These are phyloP conservation scores for Arthroderma sp. DNA, from an alignment of 2,329 filamentous ascomycete species.

Conservation along the genomic window DNA sequence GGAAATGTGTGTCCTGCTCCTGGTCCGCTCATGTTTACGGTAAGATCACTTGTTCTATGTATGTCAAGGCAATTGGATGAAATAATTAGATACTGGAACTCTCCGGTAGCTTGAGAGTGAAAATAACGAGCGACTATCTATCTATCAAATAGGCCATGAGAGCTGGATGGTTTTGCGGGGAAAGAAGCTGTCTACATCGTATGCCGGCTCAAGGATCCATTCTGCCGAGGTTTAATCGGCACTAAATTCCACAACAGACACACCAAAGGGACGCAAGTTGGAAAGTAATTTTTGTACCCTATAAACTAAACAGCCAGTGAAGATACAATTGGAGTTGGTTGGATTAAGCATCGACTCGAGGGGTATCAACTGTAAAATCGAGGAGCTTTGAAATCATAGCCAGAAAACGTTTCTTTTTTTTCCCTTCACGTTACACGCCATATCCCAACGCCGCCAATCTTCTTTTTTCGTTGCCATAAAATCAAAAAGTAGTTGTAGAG, in stretches of 20 bases:
- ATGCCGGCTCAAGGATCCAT: too few relatives aligned
- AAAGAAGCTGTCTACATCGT: too few relatives aligned
- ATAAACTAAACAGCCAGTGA: conserved; percentile 1
- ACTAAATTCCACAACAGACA: too few relatives aligned
- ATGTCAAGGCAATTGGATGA: not conserved
- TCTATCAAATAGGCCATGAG: too few relatives aligned
- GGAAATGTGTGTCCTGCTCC: conserved; percentile 70
- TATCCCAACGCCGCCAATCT: conserved; percentile 3
- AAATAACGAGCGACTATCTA: too few relatives aligned
- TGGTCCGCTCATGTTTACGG: conserved; percentile 33
- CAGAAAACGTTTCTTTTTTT: conserved; percentile 12
- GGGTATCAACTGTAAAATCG: conserved; percentile 35
- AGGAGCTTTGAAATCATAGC: conserved; percentile 33
- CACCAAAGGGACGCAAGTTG: too few relatives aligned
- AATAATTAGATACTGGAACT: not conserved
- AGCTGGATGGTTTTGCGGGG: too few relatives aligned
- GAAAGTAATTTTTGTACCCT: not conserved
- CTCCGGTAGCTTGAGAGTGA: too few relatives aligned
- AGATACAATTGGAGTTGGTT: conserved; percentile 14
- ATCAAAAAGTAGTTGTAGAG: conserved; percentile 2
- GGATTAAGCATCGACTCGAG: conserved; percentile 37
- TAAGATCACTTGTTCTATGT: not conserved
- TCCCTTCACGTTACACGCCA: conserved; percentile 1
- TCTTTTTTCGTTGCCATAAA: not conserved
- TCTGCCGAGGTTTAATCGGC: too few relatives aligned